A percentile compares a stretch with the other conserved stretches of the same genome.
phyloP scores from a whole-genome alignment of 352 stramenopile genomes.

The Aphanomyces stellatus region DNA sequence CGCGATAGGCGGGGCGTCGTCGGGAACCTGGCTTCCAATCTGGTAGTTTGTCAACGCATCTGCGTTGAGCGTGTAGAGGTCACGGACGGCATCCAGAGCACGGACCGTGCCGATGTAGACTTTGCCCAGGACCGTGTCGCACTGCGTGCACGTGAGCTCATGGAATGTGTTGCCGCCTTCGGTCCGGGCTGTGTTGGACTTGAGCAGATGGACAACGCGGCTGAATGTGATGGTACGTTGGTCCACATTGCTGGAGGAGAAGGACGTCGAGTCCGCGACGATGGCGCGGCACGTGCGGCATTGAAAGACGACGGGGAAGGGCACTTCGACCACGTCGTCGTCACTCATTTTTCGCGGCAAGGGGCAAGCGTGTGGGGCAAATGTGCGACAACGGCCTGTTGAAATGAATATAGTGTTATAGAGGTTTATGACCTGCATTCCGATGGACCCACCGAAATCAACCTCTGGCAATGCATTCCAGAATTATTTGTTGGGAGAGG shows the following conservation, averaged over 20 bases:
- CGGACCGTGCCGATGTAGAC: slow-evolving; percentile 66
- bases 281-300: slow-evolving; percentile 76
- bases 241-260: slow-evolving; percentile 62
- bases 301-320: slow-evolving; percentile 73
- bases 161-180: slow-evolving; percentile 63
- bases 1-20: background rate
- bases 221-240: slow-evolving; percentile 68
- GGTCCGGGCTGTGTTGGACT: slow-evolving; percentile 36
- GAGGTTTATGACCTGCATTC: too few species aligned
- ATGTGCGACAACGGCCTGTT: too few species aligned
- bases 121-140: slow-evolving; percentile 64
- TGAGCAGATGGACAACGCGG: slow-evolving; percentile 51
- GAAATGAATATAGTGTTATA: background rate
- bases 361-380: too few species aligned
- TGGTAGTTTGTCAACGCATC: slow-evolving; percentile 71
- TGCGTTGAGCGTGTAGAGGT: slow-evolving; percentile 66
- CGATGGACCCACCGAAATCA: too few species aligned
- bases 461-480: too few species aligned
- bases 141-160: slow-evolving; percentile 71
- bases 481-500: too few species aligned
- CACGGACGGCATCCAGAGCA: slow-evolving; percentile 48
- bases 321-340: slow-evolving; percentile 34
- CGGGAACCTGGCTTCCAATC: slow-evolving; percentile 28
- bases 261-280: slow-evolving; percentile 76
- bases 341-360: too few species aligned